A percentile compares a stretch with the other conserved stretches of the same genome.
Evolutionary conservation across 306 rosid species (phyloP).

Genomic region (Acacia confusa): DNA sequence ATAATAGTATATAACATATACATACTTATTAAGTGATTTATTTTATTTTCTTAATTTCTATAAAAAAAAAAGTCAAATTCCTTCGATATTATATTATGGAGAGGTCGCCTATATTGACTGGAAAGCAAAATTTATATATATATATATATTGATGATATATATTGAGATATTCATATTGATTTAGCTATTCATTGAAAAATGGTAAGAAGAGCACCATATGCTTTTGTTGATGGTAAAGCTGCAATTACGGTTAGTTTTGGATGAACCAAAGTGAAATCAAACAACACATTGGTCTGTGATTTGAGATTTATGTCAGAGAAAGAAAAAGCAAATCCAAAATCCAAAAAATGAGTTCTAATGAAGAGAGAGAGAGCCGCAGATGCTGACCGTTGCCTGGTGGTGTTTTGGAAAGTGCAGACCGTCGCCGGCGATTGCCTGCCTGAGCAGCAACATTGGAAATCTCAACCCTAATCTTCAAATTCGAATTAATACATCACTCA

Average conservation of each 20-base stretch:
- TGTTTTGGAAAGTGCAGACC: conserved; percentile 24
- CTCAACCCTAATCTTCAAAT: conserved; percentile 39
- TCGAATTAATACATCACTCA: conserved; percentile 24
- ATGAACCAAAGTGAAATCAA: not conserved
- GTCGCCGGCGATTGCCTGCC: conserved; percentile 18
- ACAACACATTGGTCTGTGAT: conserved; percentile 3
- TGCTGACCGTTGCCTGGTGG: conserved; percentile 41
- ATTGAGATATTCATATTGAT: not conserved
- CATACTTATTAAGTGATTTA: too few species aligned
- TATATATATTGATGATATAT: not conserved
- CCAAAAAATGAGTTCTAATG: not conserved
- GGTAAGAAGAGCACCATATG: not conserved
- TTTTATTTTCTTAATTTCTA: too few species aligned
- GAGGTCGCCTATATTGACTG: too few species aligned
- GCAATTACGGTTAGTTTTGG: conserved; percentile 20
- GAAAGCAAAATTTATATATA: too few species aligned
- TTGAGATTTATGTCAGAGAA: not conserved
- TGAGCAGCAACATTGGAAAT: conserved; percentile 40
- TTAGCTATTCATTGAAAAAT: not conserved
- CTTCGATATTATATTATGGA: too few species aligned
- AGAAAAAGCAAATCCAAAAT: not conserved
- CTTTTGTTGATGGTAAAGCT: conserved; percentile 14
- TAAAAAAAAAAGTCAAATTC: too few species aligned
- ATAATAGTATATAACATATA: too few species aligned
- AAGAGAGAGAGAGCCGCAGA: not conserved